Conservation (phyloP, 768 basidiomycete genomes). For the Fibroporia radiculosa region DNA sequence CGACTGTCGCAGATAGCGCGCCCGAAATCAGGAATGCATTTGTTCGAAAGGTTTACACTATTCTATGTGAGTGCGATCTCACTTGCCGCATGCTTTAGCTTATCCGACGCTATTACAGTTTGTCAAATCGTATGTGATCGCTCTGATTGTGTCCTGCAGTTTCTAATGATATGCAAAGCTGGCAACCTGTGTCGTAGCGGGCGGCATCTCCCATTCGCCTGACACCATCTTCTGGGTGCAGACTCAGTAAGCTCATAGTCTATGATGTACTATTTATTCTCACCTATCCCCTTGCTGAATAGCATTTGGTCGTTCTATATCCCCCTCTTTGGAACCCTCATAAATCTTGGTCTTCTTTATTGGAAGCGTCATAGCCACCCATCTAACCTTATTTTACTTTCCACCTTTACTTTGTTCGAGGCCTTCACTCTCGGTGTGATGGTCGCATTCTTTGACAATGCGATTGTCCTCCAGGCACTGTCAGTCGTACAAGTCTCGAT, state of each 20-base stretch:
- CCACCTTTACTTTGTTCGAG: constrained; percentile 86
- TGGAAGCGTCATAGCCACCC: constrained; percentile 94
- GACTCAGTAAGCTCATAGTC: constrained; percentile 42
- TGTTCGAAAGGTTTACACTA: constrained; percentile 85
- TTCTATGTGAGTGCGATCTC: constrained; percentile 58
- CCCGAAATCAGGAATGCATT: constrained; percentile 78
- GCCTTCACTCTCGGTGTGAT: constrained; percentile 85
- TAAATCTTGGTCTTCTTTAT: constrained; percentile 74
- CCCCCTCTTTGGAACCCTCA: constrained; percentile 69
- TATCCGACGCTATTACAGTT: constrained; percentile 31
- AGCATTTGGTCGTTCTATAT: constrained; percentile 79
- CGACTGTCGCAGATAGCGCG: constrained; percentile 70
- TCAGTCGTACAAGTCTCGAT: constrained; percentile 28
- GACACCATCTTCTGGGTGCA: constrained; percentile 63
- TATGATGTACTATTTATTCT: not conserved
- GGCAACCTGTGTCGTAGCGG: constrained; percentile 74
- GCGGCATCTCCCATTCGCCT: constrained; percentile 55
- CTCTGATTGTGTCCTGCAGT: not conserved
- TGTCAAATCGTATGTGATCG: constrained; percentile 57
- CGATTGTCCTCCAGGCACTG: constrained; percentile 81
- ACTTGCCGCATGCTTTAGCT: not conserved
- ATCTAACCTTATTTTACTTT: constrained; percentile 76
- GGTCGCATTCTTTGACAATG: constrained; percentile 65
- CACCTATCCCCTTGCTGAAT: not conserved
- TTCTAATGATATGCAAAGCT: constrained; percentile 28